Evolutionary conservation across 257 asterid genomes (phyloP), one percentile per base, ranked within the genome.

Genomic region (Forsythia viridissima): DNA sequence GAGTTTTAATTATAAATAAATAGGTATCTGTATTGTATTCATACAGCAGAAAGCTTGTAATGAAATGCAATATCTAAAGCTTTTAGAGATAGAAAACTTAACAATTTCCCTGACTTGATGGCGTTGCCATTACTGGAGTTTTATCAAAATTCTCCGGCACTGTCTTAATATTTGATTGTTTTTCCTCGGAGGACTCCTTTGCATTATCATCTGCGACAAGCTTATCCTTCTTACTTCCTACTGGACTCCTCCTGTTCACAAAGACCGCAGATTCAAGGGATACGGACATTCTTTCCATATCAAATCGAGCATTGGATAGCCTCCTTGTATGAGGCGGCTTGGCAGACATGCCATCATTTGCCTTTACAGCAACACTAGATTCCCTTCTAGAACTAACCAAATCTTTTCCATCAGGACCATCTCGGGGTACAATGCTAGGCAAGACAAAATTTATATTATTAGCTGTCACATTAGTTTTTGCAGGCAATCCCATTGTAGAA

Each of bases 351-450:
- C 87, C 82, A 71, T 84, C 75, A 78, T 85, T 77, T 55, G 82
- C 80, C 85, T 83, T 91, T 44, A 80, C 72, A 40, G 90, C 77
- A 81, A 91, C 40, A 10, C 37, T 73, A 82, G 92, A 80, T 80
- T 90, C 92, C 89, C 92, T 87, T 86, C 95, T 88, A 73, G 94
- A 88, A 73, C 83, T 87, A 74, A 86, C 77, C 21, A 77, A 57
- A 75, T 83, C 88, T 76, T 86, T 94, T 73, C 88, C 88, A 78
- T 83, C 86, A 36, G 86, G 86, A 82, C 77, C 81, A 70, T 92
- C 98, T 80, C 91, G 94, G 76, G 97, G 96, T 71, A 90, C 87
- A 59, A 91, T 86, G 80, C 71, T 87, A 67, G 97, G 98, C 83
- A 87, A 86, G 71, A 85, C 75, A 63, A 86, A 84, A 86, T 97